Percentiles rank a stretch among this genome's conserved stretches.
These are phyloP conservation scores for Coniella lustricola DNA, from an alignment of 2,329 filamentous ascomycete species.

Conservation along the genomic window DNA sequence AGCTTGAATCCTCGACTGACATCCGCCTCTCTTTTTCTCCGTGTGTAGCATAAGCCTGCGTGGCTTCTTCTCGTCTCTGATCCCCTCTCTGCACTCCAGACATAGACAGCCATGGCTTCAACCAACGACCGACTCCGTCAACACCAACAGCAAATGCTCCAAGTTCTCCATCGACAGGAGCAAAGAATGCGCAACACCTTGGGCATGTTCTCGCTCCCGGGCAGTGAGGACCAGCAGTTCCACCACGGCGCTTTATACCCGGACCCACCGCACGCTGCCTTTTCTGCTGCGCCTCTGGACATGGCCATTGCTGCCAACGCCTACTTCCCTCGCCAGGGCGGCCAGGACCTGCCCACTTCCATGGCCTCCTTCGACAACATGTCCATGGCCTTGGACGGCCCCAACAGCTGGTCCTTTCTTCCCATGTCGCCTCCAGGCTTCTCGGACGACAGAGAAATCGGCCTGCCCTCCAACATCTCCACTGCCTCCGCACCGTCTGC, in stretches of 20 bases:
- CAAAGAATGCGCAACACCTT: too few relatives aligned
- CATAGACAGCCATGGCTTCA: neutral
- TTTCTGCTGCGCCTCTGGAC: slow-evolving; percentile 37
- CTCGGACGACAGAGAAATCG: slow-evolving; percentile 43
- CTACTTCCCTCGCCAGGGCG: slow-evolving; percentile 33
- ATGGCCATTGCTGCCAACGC: slow-evolving; percentile 41
- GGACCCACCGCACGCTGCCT: slow-evolving; percentile 35
- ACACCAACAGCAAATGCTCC: slow-evolving; percentile 8
- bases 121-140: too few relatives aligned
- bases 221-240: slow-evolving; percentile 28
- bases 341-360: slow-evolving; percentile 33
- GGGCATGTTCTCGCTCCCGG: slow-evolving; percentile 23
- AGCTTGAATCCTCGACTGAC: slow-evolving; percentile 8
- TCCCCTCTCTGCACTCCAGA: neutral
- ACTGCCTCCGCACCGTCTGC: slow-evolving; percentile 56
- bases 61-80: neutral
- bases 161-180: too few relatives aligned
- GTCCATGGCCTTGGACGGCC: slow-evolving; percentile 39
- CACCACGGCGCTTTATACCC: slow-evolving; percentile 39
- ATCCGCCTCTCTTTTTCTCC: neutral
- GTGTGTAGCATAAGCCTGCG: slow-evolving; percentile 5
- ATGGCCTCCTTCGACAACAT: slow-evolving; percentile 38
- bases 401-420: slow-evolving; percentile 37
- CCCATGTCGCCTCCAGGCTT: slow-evolving; percentile 43
- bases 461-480: slow-evolving; percentile 49